Conservation (phyloP, 2,329 filamentous ascomycete genomes). For the Alternaria sp. region DNA sequence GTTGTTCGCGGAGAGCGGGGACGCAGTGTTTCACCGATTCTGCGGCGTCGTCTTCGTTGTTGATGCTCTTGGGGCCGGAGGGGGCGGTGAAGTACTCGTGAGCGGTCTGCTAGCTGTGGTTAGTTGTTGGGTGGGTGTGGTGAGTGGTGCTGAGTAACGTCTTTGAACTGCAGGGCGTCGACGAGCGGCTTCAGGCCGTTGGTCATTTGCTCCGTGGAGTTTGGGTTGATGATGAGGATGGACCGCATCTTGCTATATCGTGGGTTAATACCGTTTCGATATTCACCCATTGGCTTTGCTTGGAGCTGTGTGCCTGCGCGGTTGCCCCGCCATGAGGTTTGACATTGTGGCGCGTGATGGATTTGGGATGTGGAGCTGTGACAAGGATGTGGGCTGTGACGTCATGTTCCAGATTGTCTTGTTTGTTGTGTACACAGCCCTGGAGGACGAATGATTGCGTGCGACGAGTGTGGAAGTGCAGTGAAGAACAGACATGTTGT, state of each 20-base stretch:
- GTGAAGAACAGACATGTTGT: not conserved
- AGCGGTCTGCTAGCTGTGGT: slow-evolving; percentile 49
- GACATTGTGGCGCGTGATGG: slow-evolving; percentile 15
- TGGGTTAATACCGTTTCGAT: slow-evolving; percentile 20
- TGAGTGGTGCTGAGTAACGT: slow-evolving; percentile 47
- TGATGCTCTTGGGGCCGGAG: slow-evolving; percentile 74
- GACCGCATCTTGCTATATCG: slow-evolving; percentile 46
- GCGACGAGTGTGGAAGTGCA: not conserved
- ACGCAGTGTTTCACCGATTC: slow-evolving; percentile 69
- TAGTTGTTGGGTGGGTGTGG: slow-evolving; percentile 49
- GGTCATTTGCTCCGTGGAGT: slow-evolving; percentile 77
- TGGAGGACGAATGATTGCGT: not conserved
- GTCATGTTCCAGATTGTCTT: slow-evolving; percentile 7
- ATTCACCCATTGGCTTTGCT: slow-evolving; percentile 33
- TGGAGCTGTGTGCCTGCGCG: not conserved
- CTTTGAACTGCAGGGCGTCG: slow-evolving; percentile 51
- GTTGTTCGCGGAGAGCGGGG: slow-evolving; percentile 56
- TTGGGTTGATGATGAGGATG: slow-evolving; percentile 79
- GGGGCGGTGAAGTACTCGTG: slow-evolving; percentile 73
- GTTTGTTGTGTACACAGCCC: not conserved
- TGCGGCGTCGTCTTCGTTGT: slow-evolving; percentile 72
- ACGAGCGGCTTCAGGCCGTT: slow-evolving; percentile 63
- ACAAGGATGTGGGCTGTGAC: slow-evolving; percentile 15
- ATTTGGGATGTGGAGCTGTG: slow-evolving; percentile 14
- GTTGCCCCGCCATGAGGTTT: slow-evolving; percentile 23